phyloP scores from a whole-genome alignment of 139 green algal genomes.

The Chlorella sp. region DNA sequence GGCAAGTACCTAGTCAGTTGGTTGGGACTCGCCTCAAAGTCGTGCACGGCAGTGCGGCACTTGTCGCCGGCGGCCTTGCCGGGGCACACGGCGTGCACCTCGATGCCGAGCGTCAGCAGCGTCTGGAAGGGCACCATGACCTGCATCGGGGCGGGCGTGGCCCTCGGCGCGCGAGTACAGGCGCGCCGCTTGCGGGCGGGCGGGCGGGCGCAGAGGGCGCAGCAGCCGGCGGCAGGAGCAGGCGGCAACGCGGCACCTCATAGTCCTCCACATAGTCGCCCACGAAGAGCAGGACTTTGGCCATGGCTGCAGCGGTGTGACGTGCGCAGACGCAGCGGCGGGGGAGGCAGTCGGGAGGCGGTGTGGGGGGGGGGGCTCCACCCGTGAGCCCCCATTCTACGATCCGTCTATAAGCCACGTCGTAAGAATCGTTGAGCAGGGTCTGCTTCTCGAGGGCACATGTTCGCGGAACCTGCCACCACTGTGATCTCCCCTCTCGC shows the following conservation, averaged over 20 bases:
- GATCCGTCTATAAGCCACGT: no score
- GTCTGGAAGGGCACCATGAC: conserved; percentile 38
- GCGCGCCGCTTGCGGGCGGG: not conserved
- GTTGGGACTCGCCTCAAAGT: conserved; percentile 27
- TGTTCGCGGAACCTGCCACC: no score
- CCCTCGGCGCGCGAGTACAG: not conserved
- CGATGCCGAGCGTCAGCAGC: conserved; percentile 23
- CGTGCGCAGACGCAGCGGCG: no score
- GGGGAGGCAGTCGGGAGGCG: no score
- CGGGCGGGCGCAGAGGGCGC: not conserved
- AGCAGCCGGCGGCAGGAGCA: not conserved
- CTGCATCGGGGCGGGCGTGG: not conserved
- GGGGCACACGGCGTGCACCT: conserved; percentile 32
- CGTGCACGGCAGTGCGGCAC: conserved; percentile 28
- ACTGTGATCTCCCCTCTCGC: no score
- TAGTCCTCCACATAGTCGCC: conserved; percentile 34
- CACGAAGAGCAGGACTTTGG: conserved; percentile 8
- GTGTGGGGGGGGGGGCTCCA: no score
- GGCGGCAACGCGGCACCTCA: not conserved
- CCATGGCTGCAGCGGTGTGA: not conserved
- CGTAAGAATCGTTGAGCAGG: no score
- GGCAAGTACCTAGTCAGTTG: no score
- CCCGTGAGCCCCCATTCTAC: no score
- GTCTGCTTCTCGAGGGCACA: no score
- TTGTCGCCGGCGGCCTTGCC: conserved; percentile 22